A percentile compares a stretch with the other conserved stretches of the same genome.
phyloP scores from a whole-genome alignment of 805 yeast genomes.

The Yarrowia sp. region DNA sequence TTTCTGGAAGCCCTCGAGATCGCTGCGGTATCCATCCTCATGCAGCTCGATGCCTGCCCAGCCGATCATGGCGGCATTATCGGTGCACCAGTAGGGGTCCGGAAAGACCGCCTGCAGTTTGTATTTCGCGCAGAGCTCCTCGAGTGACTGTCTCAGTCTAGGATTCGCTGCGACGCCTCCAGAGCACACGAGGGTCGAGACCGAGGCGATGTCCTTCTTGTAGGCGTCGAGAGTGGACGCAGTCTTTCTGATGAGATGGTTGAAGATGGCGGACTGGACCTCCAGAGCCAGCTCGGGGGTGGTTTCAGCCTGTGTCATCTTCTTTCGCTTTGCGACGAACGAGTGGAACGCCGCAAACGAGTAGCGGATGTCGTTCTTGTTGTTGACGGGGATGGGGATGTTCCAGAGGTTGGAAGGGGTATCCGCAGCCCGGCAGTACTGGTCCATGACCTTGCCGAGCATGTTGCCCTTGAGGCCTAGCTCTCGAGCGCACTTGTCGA shows the following conservation, averaged over 20 bases:
- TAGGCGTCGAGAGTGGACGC: background rate
- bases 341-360: slow-evolving; percentile 79
- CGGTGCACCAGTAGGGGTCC: slow-evolving; percentile 73
- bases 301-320: background rate
- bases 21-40: slow-evolving; percentile 53
- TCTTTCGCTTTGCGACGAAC: slow-evolving; percentile 38
- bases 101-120: slow-evolving; percentile 59
- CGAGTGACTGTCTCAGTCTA: slow-evolving; percentile 35
- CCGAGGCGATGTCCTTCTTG: background rate
- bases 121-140: slow-evolving; percentile 29
- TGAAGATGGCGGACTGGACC: slow-evolving; percentile 64
- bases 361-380: slow-evolving; percentile 26
- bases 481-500: slow-evolving; percentile 89
- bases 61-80: slow-evolving; percentile 96
- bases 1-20: slow-evolving; percentile 57
- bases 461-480: slow-evolving; percentile 72
- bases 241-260: slow-evolving; percentile 49
- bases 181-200: slow-evolving; percentile 64
- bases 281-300: slow-evolving; percentile 18
- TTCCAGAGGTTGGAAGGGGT: background rate
- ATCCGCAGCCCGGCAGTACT: slow-evolving; percentile 41
- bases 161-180: slow-evolving; percentile 93
- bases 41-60: slow-evolving; percentile 91
- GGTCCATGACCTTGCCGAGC: slow-evolving; percentile 82
- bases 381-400: slow-evolving; percentile 47